A percentile compares a stretch with the other conserved stretches of the same genome.
phyloP scores from a whole-genome alignment of 2,329 filamentous ascomycete species.

The Emmonsia crescens region DNA sequence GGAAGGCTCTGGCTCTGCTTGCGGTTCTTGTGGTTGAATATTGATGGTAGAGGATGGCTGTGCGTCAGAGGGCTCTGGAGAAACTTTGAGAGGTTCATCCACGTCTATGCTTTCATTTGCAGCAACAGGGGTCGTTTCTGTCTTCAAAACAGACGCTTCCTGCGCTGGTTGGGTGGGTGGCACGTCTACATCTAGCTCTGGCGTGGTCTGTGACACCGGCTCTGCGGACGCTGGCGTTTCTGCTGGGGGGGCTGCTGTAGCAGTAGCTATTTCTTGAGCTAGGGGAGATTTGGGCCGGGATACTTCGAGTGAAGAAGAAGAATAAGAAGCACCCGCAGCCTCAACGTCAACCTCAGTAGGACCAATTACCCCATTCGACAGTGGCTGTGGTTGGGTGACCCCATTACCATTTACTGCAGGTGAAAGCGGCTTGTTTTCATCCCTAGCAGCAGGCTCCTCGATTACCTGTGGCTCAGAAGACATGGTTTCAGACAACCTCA shows the following conservation, averaged over 20 bases:
- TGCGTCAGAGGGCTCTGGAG: neutral
- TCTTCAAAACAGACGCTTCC: neutral
- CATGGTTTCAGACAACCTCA: conserved; percentile 8
- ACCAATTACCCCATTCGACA: conserved; percentile 19
- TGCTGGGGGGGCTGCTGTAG: neutral
- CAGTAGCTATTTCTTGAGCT: conserved; percentile 6
- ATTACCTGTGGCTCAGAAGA: conserved; percentile 6
- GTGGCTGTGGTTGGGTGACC: conserved; percentile 15
- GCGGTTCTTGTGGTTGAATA: neutral
- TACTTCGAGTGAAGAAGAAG: conserved; percentile 10
- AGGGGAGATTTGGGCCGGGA: conserved; percentile 23
- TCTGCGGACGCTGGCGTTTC: neutral
- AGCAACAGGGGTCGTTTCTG: neutral
- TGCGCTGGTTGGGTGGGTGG: neutral
- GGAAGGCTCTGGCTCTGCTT: neutral
- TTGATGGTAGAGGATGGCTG: neutral
- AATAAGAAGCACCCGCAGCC: conserved; percentile 10
- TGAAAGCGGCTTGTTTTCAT: conserved; percentile 5
- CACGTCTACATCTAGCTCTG: neutral
- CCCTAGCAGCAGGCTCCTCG: neutral
- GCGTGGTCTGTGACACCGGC: neutral
- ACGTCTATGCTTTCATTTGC: neutral
- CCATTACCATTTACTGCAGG: conserved; percentile 24
- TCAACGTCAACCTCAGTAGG: neutral
- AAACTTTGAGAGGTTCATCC: neutral